Percentiles rank a stretch among this genome's conserved stretches.
These are phyloP conservation scores for Sclerotinia trifoliorum DNA, from an alignment of 2,329 filamentous ascomycete genomes.

Conservation along the genomic window DNA sequence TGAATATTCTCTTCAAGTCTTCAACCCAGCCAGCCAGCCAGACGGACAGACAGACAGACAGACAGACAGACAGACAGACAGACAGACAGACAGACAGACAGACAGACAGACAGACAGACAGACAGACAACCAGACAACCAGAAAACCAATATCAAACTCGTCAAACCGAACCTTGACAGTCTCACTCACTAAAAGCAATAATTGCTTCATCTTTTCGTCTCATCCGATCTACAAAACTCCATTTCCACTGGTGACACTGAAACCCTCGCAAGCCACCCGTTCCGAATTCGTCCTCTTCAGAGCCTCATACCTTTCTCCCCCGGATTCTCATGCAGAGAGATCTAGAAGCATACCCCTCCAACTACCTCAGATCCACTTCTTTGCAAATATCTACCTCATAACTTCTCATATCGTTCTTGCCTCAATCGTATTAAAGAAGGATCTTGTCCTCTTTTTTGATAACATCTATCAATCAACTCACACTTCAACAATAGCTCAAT, in stretches of 20 bases:
- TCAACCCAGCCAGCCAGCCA: too few relatives aligned
- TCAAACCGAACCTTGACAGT: neutral
- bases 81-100: too few relatives aligned
- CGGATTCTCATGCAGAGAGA: conserved; percentile 14
- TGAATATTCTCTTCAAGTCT: neutral
- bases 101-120: too few relatives aligned
- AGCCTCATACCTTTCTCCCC: conserved; percentile 6
- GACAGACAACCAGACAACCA: neutral
- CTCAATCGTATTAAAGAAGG: conserved; percentile 12
- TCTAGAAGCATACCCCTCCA: conserved; percentile 21
- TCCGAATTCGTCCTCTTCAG: neutral
- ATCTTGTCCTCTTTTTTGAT: conserved; percentile 2
- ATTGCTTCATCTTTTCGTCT: neutral
- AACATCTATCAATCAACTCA: neutral
- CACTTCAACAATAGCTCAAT: neutral
- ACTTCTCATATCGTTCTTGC: conserved; percentile 26
- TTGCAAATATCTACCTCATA: conserved; percentile 28
- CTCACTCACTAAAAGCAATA: neutral
- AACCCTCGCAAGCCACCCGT: conserved; percentile 10
- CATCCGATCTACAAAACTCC: neutral
- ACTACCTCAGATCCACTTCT: conserved; percentile 17
- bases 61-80: too few relatives aligned
- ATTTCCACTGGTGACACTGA: neutral
- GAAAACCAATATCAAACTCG: neutral
- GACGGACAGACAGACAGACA: too few relatives aligned